Conservation (phyloP, 1,139 yeast genomes). For the Geotrichum histeridarum region DNA sequence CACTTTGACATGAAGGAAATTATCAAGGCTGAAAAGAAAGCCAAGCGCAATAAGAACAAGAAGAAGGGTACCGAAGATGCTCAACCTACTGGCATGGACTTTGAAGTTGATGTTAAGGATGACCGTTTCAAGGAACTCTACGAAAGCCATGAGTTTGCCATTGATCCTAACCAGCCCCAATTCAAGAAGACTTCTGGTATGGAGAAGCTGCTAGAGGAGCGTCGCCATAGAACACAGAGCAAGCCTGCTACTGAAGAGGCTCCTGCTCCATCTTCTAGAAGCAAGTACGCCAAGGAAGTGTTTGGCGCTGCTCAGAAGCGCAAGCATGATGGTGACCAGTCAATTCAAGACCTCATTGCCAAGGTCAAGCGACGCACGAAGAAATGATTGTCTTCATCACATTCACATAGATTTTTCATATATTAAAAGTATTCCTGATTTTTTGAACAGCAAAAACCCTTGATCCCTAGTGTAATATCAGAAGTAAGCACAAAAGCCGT, state of each 20-base stretch:
- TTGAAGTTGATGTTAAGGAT: constrained; percentile 67
- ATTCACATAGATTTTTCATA: neutral
- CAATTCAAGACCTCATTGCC: constrained; percentile 26
- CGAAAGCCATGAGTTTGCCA: constrained; percentile 85
- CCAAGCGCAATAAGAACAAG: constrained; percentile 60
- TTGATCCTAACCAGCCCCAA: constrained; percentile 76
- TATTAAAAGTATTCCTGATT: neutral
- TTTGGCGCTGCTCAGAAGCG: constrained; percentile 18
- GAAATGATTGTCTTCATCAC: constrained; percentile 1
- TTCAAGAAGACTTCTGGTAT: constrained; percentile 83
- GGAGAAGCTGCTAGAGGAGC: constrained; percentile 72
- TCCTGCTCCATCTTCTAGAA: neutral
- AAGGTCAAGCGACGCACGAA: constrained; percentile 29
- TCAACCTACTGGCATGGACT: constrained; percentile 26
- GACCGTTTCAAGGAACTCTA: constrained; percentile 84
- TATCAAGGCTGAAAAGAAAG: constrained; percentile 41
- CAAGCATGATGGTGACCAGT: constrained; percentile 20
- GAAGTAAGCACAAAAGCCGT: too few relatives aligned
- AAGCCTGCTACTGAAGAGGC: constrained; percentile 6
- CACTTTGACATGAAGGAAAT: constrained; percentile 70
- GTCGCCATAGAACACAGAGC: constrained; percentile 49
- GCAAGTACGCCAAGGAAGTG: constrained; percentile 13
- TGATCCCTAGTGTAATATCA: too few relatives aligned
- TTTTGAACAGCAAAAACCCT: neutral
- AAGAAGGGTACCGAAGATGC: constrained; percentile 48